A percentile compares a stretch with the other conserved stretches of the same genome.
These are phyloP conservation scores for Entamoeba moshkovskii DNA, from an alignment of 208 protist genomes.

Conservation along the genomic window DNA sequence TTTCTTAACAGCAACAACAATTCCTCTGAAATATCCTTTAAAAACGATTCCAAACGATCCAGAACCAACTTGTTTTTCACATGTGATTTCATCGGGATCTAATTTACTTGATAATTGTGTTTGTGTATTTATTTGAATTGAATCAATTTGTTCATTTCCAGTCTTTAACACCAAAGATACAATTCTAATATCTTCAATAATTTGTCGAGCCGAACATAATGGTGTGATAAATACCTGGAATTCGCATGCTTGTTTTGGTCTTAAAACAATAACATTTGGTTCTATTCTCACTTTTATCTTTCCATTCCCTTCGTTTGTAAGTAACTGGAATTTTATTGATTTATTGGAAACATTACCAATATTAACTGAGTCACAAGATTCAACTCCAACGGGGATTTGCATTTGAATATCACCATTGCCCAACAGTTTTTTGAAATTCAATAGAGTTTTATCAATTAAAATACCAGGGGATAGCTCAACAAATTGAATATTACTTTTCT, in stretches of 20 bases:
- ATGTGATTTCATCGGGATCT: neutral
- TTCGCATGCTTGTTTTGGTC: neutral
- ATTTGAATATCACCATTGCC: neutral
- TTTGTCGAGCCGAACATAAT: neutral
- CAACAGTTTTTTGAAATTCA: neutral
- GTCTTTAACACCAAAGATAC: neutral
- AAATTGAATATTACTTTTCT: neutral
- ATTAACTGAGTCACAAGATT: neutral
- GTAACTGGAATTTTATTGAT: neutral
- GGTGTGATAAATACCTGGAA: neutral
- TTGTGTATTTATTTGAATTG: neutral
- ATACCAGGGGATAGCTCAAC: neutral
- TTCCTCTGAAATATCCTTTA: neutral
- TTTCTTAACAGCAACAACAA: neutral
- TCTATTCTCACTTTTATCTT: neutral
- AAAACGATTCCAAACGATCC: neutral
- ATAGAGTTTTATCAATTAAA: neutral
- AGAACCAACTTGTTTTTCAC: neutral
- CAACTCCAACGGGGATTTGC: no score
- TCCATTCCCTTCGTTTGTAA: neutral
- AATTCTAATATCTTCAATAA: neutral
- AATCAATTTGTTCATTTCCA: neutral
- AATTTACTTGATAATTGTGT: neutral
- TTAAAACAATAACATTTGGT: neutral
- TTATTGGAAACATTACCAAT: neutral